These are phyloP conservation scores for Pseudozyma sp. DNA, from an alignment of 1,284 basidiomycete genomes.

Conservation along the genomic window DNA sequence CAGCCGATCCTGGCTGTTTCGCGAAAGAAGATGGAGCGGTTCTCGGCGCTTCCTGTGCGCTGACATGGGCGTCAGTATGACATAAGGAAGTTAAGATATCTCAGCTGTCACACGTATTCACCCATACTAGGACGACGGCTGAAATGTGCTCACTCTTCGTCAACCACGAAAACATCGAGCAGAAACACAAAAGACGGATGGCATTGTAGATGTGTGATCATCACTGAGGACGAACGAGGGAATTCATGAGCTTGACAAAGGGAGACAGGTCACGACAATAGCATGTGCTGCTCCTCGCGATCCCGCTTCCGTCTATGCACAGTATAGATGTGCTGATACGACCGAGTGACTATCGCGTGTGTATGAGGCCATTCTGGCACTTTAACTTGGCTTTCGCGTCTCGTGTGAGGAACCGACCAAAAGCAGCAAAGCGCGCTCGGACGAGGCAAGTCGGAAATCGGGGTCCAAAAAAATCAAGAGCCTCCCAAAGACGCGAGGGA, in stretches of 20 bases:
- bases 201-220: too few relatives aligned
- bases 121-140: too few relatives aligned
- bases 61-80: background rate
- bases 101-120: background rate
- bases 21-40: conserved; percentile 23
- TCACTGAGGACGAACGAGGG: too few relatives aligned
- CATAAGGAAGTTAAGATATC: background rate
- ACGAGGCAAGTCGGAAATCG: conserved; percentile 16
- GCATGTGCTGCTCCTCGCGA: conserved; percentile 5
- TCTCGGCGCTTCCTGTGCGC: conserved; percentile 32
- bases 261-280: background rate
- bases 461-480: conserved; percentile 12
- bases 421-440: conserved; percentile 6
- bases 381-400: conserved; percentile 9
- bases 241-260: background rate
- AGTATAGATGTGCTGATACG: background rate
- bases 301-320: background rate
- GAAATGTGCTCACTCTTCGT: too few relatives aligned
- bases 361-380: background rate
- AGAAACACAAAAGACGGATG: too few relatives aligned
- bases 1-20: conserved; percentile 21
- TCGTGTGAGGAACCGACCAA: background rate
- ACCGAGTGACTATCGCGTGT: background rate
- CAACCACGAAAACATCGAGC: background rate
- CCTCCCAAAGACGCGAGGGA: conserved; percentile 9